A percentile compares a stretch with the other conserved stretches of the same genome.
phyloP scores from a whole-genome alignment of 768 basidiomycete genomes.

The Gymnopilus dilepis region DNA sequence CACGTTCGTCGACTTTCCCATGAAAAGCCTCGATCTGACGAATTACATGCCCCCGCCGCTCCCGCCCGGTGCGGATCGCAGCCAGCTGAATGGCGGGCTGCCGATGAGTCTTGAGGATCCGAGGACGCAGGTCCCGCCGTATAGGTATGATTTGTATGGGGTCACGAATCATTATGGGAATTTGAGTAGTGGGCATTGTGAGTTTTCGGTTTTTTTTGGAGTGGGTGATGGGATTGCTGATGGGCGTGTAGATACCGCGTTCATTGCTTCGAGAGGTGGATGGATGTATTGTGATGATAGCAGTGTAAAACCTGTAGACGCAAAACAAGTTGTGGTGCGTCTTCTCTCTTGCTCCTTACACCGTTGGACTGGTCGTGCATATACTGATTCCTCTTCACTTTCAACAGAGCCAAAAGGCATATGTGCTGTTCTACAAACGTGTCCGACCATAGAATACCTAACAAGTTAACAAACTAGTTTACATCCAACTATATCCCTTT shows the following conservation, averaged over 20 bases:
- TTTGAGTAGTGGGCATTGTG: slow-evolving; percentile 94
- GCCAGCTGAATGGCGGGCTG: slow-evolving; percentile 48
- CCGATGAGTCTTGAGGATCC: slow-evolving; percentile 68
- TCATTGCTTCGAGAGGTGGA: slow-evolving; percentile 81
- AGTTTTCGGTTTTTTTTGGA: slow-evolving; percentile 36
- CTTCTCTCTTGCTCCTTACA: slow-evolving; percentile 13
- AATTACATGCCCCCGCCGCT: slow-evolving; percentile 87
- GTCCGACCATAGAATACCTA: slow-evolving; percentile 50
- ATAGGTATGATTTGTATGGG: slow-evolving; percentile 91
- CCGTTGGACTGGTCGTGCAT: not conserved
- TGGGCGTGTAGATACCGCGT: slow-evolving; percentile 79
- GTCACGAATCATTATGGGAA: slow-evolving; percentile 97
- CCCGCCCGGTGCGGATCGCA: slow-evolving; percentile 64
- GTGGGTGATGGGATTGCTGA: slow-evolving; percentile 8
- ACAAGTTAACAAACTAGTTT: slow-evolving; percentile 39
- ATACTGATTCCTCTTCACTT: slow-evolving; percentile 12
- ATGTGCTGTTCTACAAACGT: slow-evolving; percentile 84
- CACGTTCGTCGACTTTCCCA: slow-evolving; percentile 91
- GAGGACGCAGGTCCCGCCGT: slow-evolving; percentile 83
- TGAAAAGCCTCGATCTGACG: slow-evolving; percentile 62
- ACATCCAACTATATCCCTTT: slow-evolving; percentile 23
- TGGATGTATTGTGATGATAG: slow-evolving; percentile 98
- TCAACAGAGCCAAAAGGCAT: slow-evolving; percentile 62
- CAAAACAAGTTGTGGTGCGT: slow-evolving; percentile 84
- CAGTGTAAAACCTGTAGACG: slow-evolving; percentile 72